Evolutionary conservation across 805 yeast genomes (phyloP).

Genomic region (Candida rishiriensis): DNA sequence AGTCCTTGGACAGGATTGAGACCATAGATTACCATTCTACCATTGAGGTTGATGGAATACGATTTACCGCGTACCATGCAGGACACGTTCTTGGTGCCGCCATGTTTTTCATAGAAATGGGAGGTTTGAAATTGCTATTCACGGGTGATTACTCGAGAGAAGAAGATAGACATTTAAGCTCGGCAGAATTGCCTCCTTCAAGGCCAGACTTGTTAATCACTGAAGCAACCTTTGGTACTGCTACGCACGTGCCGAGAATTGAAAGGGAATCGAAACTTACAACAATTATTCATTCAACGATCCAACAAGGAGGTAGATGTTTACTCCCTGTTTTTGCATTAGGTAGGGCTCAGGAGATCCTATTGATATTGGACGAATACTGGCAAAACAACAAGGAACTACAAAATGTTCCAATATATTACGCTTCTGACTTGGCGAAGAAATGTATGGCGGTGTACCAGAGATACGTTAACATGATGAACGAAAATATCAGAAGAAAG

Average conservation of each 20-base stretch:
- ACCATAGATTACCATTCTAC: slow-evolving; percentile 96
- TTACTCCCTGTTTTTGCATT: slow-evolving; percentile 92
- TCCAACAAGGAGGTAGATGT: slow-evolving; percentile 86
- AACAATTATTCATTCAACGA: slow-evolving; percentile 75
- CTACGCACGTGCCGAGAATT: slow-evolving; percentile 86
- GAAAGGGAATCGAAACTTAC: slow-evolving; percentile 84
- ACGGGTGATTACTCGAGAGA: slow-evolving; percentile 98
- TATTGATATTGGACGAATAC: slow-evolving; percentile 88
- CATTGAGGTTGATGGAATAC: slow-evolving; percentile 86
- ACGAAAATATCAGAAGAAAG: slow-evolving; percentile 74
- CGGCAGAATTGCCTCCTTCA: slow-evolving; percentile 88
- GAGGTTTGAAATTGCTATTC: slow-evolving; percentile 81
- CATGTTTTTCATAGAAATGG: slow-evolving; percentile 93
- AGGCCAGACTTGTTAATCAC: slow-evolving; percentile 88
- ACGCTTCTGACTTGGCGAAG: slow-evolving; percentile 89
- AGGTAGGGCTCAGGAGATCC: slow-evolving; percentile 93
- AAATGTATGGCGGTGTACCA: slow-evolving; percentile 98
- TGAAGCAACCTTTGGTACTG: slow-evolving; percentile 97
- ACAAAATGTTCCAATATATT: slow-evolving; percentile 76
- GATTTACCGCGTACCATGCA: slow-evolving; percentile 97
- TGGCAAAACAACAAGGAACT: slow-evolving; percentile 85
- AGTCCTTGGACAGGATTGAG: slow-evolving; percentile 85
- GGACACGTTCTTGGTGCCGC: slow-evolving; percentile 99
- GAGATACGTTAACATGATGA: slow-evolving; percentile 96
- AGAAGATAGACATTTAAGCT: slow-evolving; percentile 88